Conservation (phyloP, 441 rosid genomes). For the Melianthus villosus region DNA sequence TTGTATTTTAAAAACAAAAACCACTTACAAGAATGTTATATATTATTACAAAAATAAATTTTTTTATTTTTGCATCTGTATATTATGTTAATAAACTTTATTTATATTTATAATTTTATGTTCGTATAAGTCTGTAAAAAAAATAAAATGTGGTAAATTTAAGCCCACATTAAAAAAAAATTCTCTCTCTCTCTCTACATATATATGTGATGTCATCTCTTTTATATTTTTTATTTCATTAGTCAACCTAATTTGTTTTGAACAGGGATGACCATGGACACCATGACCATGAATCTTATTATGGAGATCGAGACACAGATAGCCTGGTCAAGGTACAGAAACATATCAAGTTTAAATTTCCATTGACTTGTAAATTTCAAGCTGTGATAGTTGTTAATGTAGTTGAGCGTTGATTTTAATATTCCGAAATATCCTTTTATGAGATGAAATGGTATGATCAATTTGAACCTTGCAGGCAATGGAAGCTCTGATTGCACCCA, state of each 20-base stretch:
- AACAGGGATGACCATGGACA: slow-evolving; percentile 82
- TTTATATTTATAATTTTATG: too few relatives aligned
- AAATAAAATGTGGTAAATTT: too few relatives aligned
- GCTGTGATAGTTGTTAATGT: not conserved
- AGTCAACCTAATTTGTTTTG: slow-evolving; percentile 2
- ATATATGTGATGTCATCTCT: too few relatives aligned
- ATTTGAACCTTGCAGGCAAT: slow-evolving; percentile 44
- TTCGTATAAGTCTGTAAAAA: too few relatives aligned
- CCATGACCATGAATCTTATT: slow-evolving; percentile 95
- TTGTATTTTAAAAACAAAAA: too few relatives aligned
- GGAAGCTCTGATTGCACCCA: slow-evolving; percentile 51
- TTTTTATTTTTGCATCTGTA: too few relatives aligned
- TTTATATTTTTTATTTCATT: slow-evolving; percentile 1
- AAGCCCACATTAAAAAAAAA: too few relatives aligned
- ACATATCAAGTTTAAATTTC: not conserved
- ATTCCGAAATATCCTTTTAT: not conserved
- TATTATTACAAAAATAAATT: too few relatives aligned
- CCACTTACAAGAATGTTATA: too few relatives aligned
- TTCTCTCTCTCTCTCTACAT: too few relatives aligned
- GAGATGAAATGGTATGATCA: slow-evolving; percentile 2
- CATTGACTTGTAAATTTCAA: not conserved
- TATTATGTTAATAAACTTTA: too few relatives aligned
- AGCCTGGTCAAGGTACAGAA: slow-evolving; percentile 62
- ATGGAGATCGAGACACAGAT: slow-evolving; percentile 95
- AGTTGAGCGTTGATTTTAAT: not conserved